Percentiles rank a stretch among this genome's conserved stretches.
These are phyloP conservation scores for Calonectria montana DNA, from an alignment of 2,329 filamentous ascomycete genomes.

Conservation along the genomic window DNA sequence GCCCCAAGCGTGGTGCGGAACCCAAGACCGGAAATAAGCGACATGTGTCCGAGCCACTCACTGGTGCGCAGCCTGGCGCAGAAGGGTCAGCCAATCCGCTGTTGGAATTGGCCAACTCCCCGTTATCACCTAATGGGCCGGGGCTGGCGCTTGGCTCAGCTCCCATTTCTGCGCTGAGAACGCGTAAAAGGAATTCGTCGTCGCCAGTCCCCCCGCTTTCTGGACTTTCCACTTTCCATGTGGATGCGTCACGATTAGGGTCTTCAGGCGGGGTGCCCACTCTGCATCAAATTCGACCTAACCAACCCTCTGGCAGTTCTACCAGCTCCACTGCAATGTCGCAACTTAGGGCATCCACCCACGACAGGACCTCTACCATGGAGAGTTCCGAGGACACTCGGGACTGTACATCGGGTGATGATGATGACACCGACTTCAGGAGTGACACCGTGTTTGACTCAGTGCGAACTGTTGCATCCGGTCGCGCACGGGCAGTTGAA, in stretches of 20 bases:
- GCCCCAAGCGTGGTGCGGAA: conserved; percentile 62
- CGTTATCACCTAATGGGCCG: conserved; percentile 36
- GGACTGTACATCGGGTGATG: conserved; percentile 75
- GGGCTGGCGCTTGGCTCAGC: conserved; percentile 41
- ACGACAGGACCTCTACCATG: conserved; percentile 65
- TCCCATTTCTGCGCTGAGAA: conserved; percentile 39
- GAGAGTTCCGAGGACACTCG: conserved; percentile 77
- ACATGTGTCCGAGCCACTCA: conserved; percentile 64
- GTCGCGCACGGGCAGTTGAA: conserved; percentile 73
- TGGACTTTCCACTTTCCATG: conserved; percentile 65
- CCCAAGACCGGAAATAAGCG: conserved; percentile 58
- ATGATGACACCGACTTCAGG: conserved; percentile 82
- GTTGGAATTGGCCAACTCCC: conserved; percentile 38
- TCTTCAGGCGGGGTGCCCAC: conserved; percentile 53
- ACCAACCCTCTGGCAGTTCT: conserved; percentile 57
- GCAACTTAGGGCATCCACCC: conserved; percentile 47
- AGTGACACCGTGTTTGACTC: conserved; percentile 85
- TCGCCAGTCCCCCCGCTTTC: conserved; percentile 68
- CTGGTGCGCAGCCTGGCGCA: conserved; percentile 45
- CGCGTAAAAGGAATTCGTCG: conserved; percentile 59
- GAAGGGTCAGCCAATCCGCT: conserved; percentile 43
- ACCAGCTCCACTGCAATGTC: conserved; percentile 57
- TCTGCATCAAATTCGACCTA: conserved; percentile 50
- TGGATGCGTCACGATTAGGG: conserved; percentile 62
- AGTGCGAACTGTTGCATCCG: conserved; percentile 76